These are phyloP conservation scores for Rubia peregrina DNA, from an alignment of 305 asterid species.

Conservation along the genomic window DNA sequence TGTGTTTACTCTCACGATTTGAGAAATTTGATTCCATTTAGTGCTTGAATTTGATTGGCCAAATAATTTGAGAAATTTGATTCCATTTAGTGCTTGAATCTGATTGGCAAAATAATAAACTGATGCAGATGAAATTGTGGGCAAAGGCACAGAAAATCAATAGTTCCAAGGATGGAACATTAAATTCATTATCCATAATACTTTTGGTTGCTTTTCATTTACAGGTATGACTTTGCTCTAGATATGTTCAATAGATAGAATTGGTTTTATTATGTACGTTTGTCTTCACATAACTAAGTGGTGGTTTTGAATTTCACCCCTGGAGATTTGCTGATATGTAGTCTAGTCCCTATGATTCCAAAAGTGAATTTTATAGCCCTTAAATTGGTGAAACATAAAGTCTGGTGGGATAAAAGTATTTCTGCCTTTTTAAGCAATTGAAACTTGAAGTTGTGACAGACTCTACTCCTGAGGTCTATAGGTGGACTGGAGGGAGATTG, in stretches of 20 bases:
- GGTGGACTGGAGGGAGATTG: neutral
- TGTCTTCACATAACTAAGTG: neutral
- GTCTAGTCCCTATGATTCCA: neutral
- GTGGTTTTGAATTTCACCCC: neutral
- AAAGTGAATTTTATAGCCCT: neutral
- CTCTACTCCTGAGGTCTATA: neutral
- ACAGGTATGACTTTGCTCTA: conserved; percentile 51
- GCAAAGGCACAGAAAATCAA: conserved; percentile 82
- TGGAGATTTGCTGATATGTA: neutral
- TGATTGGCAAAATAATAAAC: neutral
- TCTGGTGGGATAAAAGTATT: neutral
- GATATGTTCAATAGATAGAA: conserved; percentile 1
- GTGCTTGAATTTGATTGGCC: conserved; percentile 4
- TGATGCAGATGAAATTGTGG: conserved; percentile 86
- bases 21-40: neutral
- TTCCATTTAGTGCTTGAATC: conserved; percentile 7
- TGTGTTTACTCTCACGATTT: neutral
- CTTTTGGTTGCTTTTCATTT: conserved; percentile 90
- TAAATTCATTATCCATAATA: conserved; percentile 84
- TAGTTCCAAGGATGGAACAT: conserved; percentile 78
- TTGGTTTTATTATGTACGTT: neutral
- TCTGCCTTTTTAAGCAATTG: neutral
- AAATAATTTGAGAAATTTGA: neutral
- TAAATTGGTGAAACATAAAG: neutral
- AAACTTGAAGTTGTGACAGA: neutral